Evolutionary conservation across 345 rosid genomes (phyloP).

Genomic region (Citrus mangshanensis): DNA sequence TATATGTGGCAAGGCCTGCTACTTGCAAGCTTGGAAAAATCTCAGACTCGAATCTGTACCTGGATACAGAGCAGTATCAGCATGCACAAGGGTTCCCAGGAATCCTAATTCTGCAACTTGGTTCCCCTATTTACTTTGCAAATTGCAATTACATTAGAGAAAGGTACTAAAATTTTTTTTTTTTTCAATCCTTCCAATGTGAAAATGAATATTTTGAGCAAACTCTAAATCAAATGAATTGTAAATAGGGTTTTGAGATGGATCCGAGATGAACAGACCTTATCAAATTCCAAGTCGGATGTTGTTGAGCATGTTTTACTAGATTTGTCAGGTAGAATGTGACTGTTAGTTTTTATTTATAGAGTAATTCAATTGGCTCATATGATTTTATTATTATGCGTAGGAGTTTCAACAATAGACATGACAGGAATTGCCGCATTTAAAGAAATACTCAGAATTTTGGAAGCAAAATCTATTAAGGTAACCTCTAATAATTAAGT

Average conservation of each 20-base stretch:
- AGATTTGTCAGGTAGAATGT: constrained; percentile 58
- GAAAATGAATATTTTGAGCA: background rate
- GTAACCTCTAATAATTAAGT: constrained; percentile 22
- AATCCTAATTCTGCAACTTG: constrained; percentile 60
- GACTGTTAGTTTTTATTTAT: background rate
- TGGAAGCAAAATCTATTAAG: constrained; percentile 40
- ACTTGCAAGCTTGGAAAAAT: constrained; percentile 69
- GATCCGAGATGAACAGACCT: constrained; percentile 50
- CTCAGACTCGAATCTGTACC: constrained; percentile 47
- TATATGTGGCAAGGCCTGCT: constrained; percentile 76
- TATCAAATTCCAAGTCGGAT: constrained; percentile 23
- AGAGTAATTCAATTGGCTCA: background rate
- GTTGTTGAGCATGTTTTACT: constrained; percentile 56
- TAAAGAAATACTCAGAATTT: constrained; percentile 49
- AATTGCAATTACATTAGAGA: constrained; percentile 69
- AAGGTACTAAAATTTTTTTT: constrained; percentile 31
- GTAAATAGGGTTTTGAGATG: constrained; percentile 52
- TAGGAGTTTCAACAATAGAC: constrained; percentile 75
- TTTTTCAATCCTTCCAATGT: background rate
- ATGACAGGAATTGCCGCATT: constrained; percentile 71
- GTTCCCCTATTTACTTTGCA: constrained; percentile 89
- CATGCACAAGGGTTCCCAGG: constrained; percentile 38
- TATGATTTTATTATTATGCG: background rate
- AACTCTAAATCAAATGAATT: background rate
- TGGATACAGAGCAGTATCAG: constrained; percentile 77